phyloP scores from a whole-genome alignment of 2,329 filamentous ascomycete genomes.

The Colletotrichum brevisporum region DNA sequence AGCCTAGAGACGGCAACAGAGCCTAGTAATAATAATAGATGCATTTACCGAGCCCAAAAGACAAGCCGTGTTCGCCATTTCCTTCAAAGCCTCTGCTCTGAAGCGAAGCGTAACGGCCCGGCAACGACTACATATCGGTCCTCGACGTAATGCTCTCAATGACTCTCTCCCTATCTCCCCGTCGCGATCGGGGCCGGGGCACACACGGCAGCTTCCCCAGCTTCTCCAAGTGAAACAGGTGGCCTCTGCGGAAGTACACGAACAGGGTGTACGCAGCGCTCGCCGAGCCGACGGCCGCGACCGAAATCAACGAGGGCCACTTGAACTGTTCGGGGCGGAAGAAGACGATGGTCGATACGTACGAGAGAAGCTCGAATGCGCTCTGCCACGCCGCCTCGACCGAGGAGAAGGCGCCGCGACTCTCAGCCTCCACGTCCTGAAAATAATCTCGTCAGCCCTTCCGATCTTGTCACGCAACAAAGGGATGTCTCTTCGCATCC shows the following conservation, averaged over 20 bases:
- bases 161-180: background rate
- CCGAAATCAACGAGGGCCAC: conserved; percentile 74
- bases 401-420: conserved; percentile 77
- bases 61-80: no score
- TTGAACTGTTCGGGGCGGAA: conserved; percentile 74
- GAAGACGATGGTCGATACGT: conserved; percentile 75
- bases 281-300: conserved; percentile 64
- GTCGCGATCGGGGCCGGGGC: background rate
- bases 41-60: no score
- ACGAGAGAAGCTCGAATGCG: conserved; percentile 78
- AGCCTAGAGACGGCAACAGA: no score
- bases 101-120: background rate
- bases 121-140: background rate
- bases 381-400: conserved; percentile 79
- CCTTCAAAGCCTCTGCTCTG: no score
- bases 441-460: background rate
- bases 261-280: conserved; percentile 63
- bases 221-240: conserved; percentile 5
- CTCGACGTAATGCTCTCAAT: conserved; percentile 1
- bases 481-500: background rate
- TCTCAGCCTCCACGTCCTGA: conserved; percentile 67
- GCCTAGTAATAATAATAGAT: no score
- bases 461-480: background rate
- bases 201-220: conserved; percentile 4
- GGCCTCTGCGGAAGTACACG: conserved; percentile 11